phyloP scores from a whole-genome alignment of 1,284 basidiomycete species.

The Naganishia liquefaciens region DNA sequence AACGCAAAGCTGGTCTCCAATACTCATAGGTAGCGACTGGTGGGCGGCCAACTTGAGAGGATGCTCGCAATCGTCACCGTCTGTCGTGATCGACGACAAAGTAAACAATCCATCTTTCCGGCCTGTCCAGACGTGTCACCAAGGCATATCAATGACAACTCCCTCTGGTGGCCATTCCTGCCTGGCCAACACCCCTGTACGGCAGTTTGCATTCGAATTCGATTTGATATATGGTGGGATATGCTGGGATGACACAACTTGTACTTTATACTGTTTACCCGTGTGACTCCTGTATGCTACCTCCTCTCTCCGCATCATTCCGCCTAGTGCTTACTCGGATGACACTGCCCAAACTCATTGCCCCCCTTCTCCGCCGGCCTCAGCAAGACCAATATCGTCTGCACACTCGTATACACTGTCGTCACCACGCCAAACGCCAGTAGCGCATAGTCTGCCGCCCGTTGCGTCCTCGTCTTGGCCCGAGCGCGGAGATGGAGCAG shows the following conservation, averaged over 20 bases:
- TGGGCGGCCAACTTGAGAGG: background rate
- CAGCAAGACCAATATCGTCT: slow-evolving; percentile 50
- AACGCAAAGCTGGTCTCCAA: too few species aligned
- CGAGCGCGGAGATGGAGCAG: slow-evolving; percentile 90
- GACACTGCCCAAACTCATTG: slow-evolving; percentile 15
- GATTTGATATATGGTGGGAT: too few species aligned
- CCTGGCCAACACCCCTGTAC: too few species aligned
- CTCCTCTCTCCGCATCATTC: background rate
- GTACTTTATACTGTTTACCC: too few species aligned
- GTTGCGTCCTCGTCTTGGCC: slow-evolving; percentile 71
- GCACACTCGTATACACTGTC: slow-evolving; percentile 70
- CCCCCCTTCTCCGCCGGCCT: slow-evolving; percentile 32
- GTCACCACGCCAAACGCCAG: slow-evolving; percentile 80
- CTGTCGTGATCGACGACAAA: background rate
- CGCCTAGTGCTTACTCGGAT: slow-evolving; percentile 13
- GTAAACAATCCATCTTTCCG: background rate
- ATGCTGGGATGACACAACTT: too few species aligned
- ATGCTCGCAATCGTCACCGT: too few species aligned
- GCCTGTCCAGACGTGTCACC: too few species aligned
- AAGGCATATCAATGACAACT: too few species aligned
- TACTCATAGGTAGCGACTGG: background rate
- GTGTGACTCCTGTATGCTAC: background rate
- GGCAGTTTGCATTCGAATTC: too few species aligned
- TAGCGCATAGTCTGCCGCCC: slow-evolving; percentile 71
- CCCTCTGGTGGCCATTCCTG: too few species aligned